Evolutionary conservation across 148 eudicot genomes (phyloP).

Genomic region (Heliamphora exappendiculata): DNA sequence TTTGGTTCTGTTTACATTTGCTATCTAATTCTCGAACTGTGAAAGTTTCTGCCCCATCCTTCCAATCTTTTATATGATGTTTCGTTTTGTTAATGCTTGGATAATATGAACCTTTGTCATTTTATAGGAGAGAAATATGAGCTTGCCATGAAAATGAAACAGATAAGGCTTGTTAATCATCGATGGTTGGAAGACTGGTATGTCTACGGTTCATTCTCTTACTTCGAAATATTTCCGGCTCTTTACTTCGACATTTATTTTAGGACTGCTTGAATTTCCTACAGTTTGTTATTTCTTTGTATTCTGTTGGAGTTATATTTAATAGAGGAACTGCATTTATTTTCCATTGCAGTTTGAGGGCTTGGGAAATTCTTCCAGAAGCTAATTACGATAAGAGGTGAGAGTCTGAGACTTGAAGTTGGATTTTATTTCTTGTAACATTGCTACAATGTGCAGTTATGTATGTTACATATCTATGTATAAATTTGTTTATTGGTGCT

Average conservation of each 20-base stretch:
- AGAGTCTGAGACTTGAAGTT: conserved; percentile 18
- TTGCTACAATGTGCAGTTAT: neutral
- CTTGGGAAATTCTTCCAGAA: conserved; percentile 88
- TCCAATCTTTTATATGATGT: neutral
- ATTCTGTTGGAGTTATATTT: neutral
- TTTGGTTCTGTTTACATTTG: neutral
- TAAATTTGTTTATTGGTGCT: neutral
- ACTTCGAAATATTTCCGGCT: neutral
- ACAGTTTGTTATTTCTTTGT: neutral
- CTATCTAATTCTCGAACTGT: neutral
- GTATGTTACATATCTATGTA: neutral
- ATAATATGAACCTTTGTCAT: neutral
- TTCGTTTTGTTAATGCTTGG: neutral
- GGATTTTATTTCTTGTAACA: neutral
- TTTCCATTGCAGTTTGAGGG: conserved; percentile 53
- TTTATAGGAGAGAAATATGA: conserved; percentile 83
- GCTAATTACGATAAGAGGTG: conserved; percentile 66
- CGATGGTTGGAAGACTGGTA: conserved; percentile 93
- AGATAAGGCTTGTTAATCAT: conserved; percentile 74
- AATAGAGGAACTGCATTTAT: neutral
- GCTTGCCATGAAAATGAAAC: conserved; percentile 54
- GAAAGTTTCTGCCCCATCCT: neutral
- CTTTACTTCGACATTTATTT: neutral
- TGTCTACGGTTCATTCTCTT: conserved; percentile 6
- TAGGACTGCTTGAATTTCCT: neutral